phyloP scores from a whole-genome alignment of 2,329 filamentous ascomycete species.

The Endothia cerciana region DNA sequence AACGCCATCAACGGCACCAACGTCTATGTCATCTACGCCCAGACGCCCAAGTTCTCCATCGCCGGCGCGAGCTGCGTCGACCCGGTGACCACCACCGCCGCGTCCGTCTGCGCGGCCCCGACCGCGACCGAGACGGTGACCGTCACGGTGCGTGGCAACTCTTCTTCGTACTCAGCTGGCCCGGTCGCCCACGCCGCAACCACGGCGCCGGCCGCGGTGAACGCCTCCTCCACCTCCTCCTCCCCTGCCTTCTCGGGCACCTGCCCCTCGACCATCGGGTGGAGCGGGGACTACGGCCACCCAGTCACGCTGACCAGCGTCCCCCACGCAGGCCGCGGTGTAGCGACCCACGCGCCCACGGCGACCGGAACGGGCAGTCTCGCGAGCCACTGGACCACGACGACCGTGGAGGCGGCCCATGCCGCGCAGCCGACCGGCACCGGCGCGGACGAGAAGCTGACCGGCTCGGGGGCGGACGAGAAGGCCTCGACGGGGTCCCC shows the following conservation, averaged over 20 bases:
- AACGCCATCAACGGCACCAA: constrained; percentile 51
- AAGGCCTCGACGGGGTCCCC: not conserved
- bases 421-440: not conserved
- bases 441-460: not conserved
- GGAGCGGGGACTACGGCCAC: constrained; percentile 24
- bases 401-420: no score
- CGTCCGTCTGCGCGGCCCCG: constrained; percentile 34
- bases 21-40: constrained; percentile 48
- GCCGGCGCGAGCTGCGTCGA: constrained; percentile 37
- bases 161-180: constrained; percentile 20
- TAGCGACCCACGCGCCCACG: not conserved
- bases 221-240: constrained; percentile 12
- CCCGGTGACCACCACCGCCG: constrained; percentile 26
- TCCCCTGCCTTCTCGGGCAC: constrained; percentile 17
- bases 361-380: constrained; percentile 2
- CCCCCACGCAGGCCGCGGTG: constrained; percentile 25
- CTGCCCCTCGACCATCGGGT: constrained; percentile 29
- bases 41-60: constrained; percentile 45
- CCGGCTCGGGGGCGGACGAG: not conserved
- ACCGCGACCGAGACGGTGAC: constrained; percentile 33
- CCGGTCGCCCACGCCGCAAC: constrained; percentile 3
- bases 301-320: constrained; percentile 28
- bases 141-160: constrained; percentile 30
- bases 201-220: not conserved
- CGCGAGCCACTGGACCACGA: not conserved